phyloP scores from a whole-genome alignment of 1,284 basidiomycete species.

The Phenoliferia sp. region DNA sequence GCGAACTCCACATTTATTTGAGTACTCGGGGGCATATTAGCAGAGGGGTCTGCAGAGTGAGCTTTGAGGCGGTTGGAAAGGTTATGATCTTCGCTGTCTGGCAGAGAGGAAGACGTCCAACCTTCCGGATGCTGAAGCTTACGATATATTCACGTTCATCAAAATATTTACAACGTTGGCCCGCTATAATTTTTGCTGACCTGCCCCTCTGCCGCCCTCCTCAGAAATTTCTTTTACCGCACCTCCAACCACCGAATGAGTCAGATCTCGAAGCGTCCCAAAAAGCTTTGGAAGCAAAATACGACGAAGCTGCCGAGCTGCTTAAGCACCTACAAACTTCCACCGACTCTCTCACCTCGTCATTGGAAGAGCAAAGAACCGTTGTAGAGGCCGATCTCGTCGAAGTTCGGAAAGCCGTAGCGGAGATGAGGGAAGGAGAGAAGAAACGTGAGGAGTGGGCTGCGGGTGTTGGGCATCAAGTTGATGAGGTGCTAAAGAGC shows the following conservation, averaged over 20 bases:
- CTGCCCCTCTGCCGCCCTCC: neutral
- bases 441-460: constrained; percentile 73
- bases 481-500: constrained; percentile 84
- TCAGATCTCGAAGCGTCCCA: constrained; percentile 87
- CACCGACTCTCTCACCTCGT: constrained; percentile 68
- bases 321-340: constrained; percentile 51
- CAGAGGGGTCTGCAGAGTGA: too few relatives aligned
- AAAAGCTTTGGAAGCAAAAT: constrained; percentile 78
- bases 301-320: constrained; percentile 75
- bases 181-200: too few relatives aligned
- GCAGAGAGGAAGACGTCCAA: too few relatives aligned
- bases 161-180: too few relatives aligned
- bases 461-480: constrained; percentile 73
- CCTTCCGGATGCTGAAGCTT: too few relatives aligned
- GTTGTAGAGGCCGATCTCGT: constrained; percentile 79
- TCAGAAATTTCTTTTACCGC: constrained; percentile 87
- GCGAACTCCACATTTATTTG: too few relatives aligned
- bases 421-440: constrained; percentile 74
- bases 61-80: too few relatives aligned
- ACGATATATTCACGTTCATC: too few relatives aligned
- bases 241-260: constrained; percentile 80
- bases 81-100: too few relatives aligned
- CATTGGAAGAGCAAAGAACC: constrained; percentile 64
- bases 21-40: too few relatives aligned
- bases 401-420: constrained; percentile 68